Base-by-base conservation (phyloP, 2,329 filamentous ascomycete species). In the Aspergillus novofumigatus region DNA sequence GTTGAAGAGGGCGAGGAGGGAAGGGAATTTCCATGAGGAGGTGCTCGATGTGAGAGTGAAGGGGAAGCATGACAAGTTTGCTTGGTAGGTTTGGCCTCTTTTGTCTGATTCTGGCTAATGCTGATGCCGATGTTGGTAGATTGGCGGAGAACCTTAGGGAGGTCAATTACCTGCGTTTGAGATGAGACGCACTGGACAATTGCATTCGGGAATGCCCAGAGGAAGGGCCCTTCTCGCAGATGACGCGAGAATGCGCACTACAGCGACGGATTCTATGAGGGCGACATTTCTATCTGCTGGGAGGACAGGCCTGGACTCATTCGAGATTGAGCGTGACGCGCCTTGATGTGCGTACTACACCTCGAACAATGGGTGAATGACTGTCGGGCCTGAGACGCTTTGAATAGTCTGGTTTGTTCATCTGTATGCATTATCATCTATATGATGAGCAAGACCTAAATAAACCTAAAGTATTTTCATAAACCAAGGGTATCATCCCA, bases 11-110 rank as follows among this genome's bases (percentile, higher is more conserved):
- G 92, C 94, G 35, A 83, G 90, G 70, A 84, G 86, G 65, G 90
- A 97, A 66, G 94, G 94, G 0, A 87, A 93, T 71, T 97, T 94
- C 71, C 90, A 97, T 72, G 92, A 97, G 77, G 84, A 84, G 65
- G 76, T 97, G 68, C 76, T 97, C 62, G 87, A 95, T 75, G 80
- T 97, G 55, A 94, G 93, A 75, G 88, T 94, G 29, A 96, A 96
- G 79, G 87, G 86, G 55, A 96, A 96, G 77, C 92, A 96, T 76
- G 92, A 96, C 76, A 96, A 96, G 74, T 96, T 79, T 69, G 76
- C 75, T 48, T 77, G 69, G 65, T 47, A 29, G 69, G 52, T 49
- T 26, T 21, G 42, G 44, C 53, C n/a, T 62, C 21, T 21, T 59
- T 59, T 57, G n/a, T 28, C 3, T 20, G 58, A 58, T 51, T 62